Conservation (phyloP, 108 stramenopile genomes). For the Cyclotella baltica region DNA sequence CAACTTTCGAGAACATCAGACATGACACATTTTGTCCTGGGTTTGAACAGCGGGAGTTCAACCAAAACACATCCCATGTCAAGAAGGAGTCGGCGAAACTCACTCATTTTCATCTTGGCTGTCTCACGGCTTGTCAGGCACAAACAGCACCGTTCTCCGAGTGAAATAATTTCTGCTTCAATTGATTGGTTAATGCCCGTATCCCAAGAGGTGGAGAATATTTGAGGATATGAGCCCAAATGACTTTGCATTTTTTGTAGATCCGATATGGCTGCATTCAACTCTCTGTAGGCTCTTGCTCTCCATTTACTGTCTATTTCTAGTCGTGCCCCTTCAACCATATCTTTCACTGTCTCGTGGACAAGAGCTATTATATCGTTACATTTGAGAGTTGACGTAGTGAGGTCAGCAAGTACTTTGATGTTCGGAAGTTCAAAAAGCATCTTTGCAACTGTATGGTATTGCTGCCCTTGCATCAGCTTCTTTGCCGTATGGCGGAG, state of each 20-base stretch:
- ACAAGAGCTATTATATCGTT: conserved; percentile 33
- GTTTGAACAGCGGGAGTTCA: conserved; percentile 61
- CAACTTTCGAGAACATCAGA: conserved; percentile 59
- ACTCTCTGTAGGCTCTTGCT: conserved; percentile 57
- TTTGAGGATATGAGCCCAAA: conserved; percentile 52
- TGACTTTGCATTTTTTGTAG: conserved; percentile 59
- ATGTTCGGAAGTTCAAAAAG: conserved; percentile 47
- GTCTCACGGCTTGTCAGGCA: conserved; percentile 39
- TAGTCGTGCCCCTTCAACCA: conserved; percentile 46
- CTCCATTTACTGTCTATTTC: conserved; percentile 59
- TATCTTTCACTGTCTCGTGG: conserved; percentile 43
- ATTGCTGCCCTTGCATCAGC: conserved; percentile 55
- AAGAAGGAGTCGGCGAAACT: conserved; percentile 61
- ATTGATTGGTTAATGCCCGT: conserved; percentile 46
- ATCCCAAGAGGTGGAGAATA: conserved; percentile 68
- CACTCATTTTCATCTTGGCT: conserved; percentile 48
- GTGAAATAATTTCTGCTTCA: conserved; percentile 47
- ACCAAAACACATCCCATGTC: conserved; percentile 65
- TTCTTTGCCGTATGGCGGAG: conserved; percentile 29
- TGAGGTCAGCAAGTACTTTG: conserved; percentile 54
- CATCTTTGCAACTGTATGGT: conserved; percentile 48
- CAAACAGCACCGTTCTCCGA: conserved; percentile 45
- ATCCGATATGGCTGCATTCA: conserved; percentile 55
- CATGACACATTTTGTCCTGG: conserved; percentile 58
- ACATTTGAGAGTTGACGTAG: conserved; percentile 47